Base-by-base conservation (phyloP, 768 basidiomycete genomes). In the Thelephora aurantiotincta region DNA sequence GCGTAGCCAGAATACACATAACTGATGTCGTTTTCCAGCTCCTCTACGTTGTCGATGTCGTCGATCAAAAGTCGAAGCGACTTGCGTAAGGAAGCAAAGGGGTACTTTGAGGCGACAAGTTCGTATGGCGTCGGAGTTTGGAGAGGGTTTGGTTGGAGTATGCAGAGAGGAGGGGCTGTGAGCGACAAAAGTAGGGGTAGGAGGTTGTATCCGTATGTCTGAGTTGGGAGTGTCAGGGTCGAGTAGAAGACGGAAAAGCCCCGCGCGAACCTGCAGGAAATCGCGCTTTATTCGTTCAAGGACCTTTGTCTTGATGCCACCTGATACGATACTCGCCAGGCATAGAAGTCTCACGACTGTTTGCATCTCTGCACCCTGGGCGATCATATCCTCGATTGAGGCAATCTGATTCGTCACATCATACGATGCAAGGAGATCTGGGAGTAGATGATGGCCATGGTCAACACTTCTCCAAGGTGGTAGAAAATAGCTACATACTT, bases 1-100 rank as follows among this genome's bases (percentile, higher is more conserved):
- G 96, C 94, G 62, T 91, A 98, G 16, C 94, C 96, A 0, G 92
- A 96, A 66, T 96, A 99, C 33, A 90, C 87, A 60, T 87, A 98
- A 51, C 87, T 82, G 62, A 97, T 88, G 62, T 99, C 96, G 58
- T 89, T 89, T 58, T 96, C 91, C 33, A 84, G 72, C 57, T 86
- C 84, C 51, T 84, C 85, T 23, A 82, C 63, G 7, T 77, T 77
- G 55, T 88, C 85, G 43, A 75, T 72, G 51, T 92, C 89, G 54
- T 98, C 94, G 57, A 96, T 89, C 13, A 98, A 71, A n/a, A 98
- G 75, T 23, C 91, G 80, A 6, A 98, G 72, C 0, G 82, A 77
- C 63, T 93, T 94, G 43, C 93, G 78, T 20, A 93, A 64, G 6
- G 69, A 50, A 7, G 71, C 57, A 62, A 84, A 97, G 1, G 89